Base-by-base conservation (phyloP, 371 early-diverging fungal genomes). In the Homolaphlyctis polyrhiza region DNA sequence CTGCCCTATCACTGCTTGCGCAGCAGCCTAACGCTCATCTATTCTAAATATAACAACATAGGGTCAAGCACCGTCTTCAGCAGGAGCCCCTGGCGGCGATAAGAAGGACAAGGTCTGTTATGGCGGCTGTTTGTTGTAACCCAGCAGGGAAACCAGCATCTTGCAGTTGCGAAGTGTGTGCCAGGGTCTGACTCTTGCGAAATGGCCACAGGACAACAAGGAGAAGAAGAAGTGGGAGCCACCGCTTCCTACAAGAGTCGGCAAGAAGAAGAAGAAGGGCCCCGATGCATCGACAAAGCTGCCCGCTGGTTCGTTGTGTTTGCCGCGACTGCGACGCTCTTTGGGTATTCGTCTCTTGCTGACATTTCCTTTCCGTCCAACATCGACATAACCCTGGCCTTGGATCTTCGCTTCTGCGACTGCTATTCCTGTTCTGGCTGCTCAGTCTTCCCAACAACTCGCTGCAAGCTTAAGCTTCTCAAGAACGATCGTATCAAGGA, bases 151-250 rank as follows among this genome's bases (percentile, higher is more conserved):
- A n/a, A n/a, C n/a, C n/a, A n/a, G n/a, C n/a, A n/a, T n/a, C n/a
- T n/a, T n/a, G n/a, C n/a, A n/a, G n/a, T n/a, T n/a, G n/a, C n/a
- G n/a, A n/a, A n/a, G n/a, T n/a, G n/a, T n/a, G n/a, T n/a, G n/a
- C n/a, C n/a, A n/a, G n/a, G n/a, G n/a, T n/a, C n/a, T n/a, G n/a
- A n/a, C n/a, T n/a, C n/a, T n/a, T n/a, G n/a, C n/a, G n/a, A n/a
- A n/a, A n/a, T n/a, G n/a, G n/a, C 11, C 39, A 39, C 39, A 18
- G 39, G 2, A 47, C n/a, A 25, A 47, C 8, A 47, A 86, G 70
- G 74, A 84, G 65, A 90, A 93, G 89, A 97, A 97, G 77, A 95
- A 96, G 82, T 98, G 95, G 95, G 97, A 97, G 78, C 99, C 97
- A 35, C 97, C 99, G 29, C 86, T 95, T 39, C 97, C 99, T 28